Evolutionary conservation across 805 yeast species (phyloP).

Genomic region (Hanseniaspora pseudoguilliermondii): DNA sequence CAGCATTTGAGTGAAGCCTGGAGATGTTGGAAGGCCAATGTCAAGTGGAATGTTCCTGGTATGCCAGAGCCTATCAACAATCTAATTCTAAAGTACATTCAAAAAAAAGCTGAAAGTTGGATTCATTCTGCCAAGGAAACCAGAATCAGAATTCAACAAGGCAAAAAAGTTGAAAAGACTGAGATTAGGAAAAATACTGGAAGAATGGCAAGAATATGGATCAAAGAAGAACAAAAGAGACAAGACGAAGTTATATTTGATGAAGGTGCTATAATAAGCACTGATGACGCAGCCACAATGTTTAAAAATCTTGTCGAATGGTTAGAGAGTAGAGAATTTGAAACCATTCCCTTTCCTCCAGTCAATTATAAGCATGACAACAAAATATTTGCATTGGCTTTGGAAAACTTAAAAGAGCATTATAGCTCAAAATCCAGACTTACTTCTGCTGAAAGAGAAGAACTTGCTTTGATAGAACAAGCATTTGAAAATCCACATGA

Average conservation of each 20-base stretch:
- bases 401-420: slow-evolving; percentile 74
- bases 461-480: slow-evolving; percentile 81
- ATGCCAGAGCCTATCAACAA: slow-evolving; percentile 80
- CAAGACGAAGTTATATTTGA: slow-evolving; percentile 66
- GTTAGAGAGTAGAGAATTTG: slow-evolving; percentile 72
- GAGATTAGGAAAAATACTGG: slow-evolving; percentile 90
- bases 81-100: slow-evolving; percentile 76
- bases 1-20: slow-evolving; percentile 97
- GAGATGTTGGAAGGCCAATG: slow-evolving; percentile 99
- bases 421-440: slow-evolving; percentile 64
- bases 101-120: slow-evolving; percentile 97
- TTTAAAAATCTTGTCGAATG: slow-evolving; percentile 83
- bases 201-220: slow-evolving; percentile 80
- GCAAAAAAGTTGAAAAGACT: slow-evolving; percentile 89
- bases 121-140: slow-evolving; percentile 83
- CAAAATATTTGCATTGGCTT: slow-evolving; percentile 72
- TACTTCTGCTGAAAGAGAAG: slow-evolving; percentile 82
- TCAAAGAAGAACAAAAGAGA: slow-evolving; percentile 80
- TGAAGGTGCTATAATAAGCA: slow-evolving; percentile 68
- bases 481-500: slow-evolving; percentile 97
- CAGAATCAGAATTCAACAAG: slow-evolving; percentile 74
- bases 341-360: slow-evolving; percentile 90
- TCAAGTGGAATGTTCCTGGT: slow-evolving; percentile 96
- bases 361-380: slow-evolving; percentile 85
- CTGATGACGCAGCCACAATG: slow-evolving; percentile 78